Evolutionary conservation across 2,329 filamentous ascomycete species (phyloP).

Genomic region (Aspergillus pseudoterreus): DNA sequence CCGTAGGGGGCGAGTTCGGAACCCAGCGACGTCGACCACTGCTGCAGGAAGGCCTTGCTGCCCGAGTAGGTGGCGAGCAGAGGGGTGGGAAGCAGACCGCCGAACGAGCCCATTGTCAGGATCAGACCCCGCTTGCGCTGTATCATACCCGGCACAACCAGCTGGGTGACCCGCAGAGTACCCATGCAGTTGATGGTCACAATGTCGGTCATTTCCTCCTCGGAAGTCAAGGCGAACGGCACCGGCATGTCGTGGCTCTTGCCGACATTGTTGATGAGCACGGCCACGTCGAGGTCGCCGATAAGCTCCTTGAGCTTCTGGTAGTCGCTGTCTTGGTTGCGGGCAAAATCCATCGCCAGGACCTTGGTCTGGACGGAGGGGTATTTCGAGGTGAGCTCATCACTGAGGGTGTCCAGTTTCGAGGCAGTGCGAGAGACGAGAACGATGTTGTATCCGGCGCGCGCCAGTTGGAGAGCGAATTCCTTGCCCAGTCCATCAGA

Average conservation of each 20-base stretch:
- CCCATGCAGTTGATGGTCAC: conserved; percentile 93
- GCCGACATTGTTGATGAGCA: conserved; percentile 96
- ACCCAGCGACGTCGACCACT: conserved; percentile 86
- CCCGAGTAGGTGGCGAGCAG: conserved; percentile 94
- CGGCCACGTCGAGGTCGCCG: conserved; percentile 71
- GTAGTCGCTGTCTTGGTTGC: conserved; percentile 77
- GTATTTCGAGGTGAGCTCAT: conserved; percentile 69
- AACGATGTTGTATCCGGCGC: conserved; percentile 89
- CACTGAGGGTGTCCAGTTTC: conserved; percentile 75
- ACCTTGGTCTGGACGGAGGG: conserved; percentile 68
- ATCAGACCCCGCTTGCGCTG: conserved; percentile 82
- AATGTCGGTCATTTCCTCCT: conserved; percentile 80
- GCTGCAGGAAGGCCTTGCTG: conserved; percentile 95
- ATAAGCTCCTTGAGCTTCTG: conserved; percentile 65
- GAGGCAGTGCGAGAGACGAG: conserved; percentile 93
- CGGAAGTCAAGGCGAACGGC: conserved; percentile 74
- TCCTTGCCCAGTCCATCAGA: conserved; percentile 97
- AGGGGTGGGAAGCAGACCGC: conserved; percentile 85
- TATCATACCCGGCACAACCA: conserved; percentile 80
- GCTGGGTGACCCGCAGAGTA: conserved; percentile 81
- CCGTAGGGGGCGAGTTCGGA: conserved; percentile 76
- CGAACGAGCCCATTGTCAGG: conserved; percentile 96
- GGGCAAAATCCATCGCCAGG: conserved; percentile 86
- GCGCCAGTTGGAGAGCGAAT: conserved; percentile 83
- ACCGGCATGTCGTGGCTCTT: conserved; percentile 92